Evolutionary conservation across 2,329 filamentous ascomycete genomes (phyloP), one percentile per base, ranked within the genome.

Genomic region (Coleophoma eucalyptorum): DNA sequence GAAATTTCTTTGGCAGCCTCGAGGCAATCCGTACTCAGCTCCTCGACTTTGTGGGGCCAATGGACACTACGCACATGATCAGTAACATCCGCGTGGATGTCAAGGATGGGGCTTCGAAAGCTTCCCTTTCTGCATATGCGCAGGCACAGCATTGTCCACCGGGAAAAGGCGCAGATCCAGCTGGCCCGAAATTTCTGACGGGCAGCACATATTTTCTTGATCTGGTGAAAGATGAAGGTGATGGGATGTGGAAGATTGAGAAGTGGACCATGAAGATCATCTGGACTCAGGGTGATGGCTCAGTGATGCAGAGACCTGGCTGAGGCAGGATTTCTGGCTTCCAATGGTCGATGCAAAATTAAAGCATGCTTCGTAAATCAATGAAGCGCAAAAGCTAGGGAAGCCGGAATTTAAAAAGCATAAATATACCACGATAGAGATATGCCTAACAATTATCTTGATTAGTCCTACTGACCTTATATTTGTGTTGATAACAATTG

Each of bases 201-300:
- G 66, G 62, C 5, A 41, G 53, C 11, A 48, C 60, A 46, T 71
- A 70, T 50, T 59, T 38, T 16, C 19, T 66, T 12, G 65, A 68
- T 48, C 32, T 69, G 16, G 57, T 66, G 4, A 61, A 53, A 52
- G 63, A 66, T 57, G 55, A 56, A 16, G 43, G 7, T 5, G 62
- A 62, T 31, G 62, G 60, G 10, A 20, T 66, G 49, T 71, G 68
- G 69, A 70, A 65, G 60, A 62, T 66, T 16, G 63, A 61, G 58
- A 55, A 59, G 16, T 67, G 56, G 56, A 57, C 50, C 20, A 45
- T 67, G 37, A 57, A 68, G 40, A 32, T 62, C 48, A 56, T 61
- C 11, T 71, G 69, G 68, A 57, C 37, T 13, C 48, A 64, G 41
- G 65, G 65, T 3, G 64, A 67, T 58, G 42, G n/a, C 26, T 46